Evolutionary conservation across 257 asterid genomes (phyloP).

Genomic region (Przewalskia tangutica): DNA sequence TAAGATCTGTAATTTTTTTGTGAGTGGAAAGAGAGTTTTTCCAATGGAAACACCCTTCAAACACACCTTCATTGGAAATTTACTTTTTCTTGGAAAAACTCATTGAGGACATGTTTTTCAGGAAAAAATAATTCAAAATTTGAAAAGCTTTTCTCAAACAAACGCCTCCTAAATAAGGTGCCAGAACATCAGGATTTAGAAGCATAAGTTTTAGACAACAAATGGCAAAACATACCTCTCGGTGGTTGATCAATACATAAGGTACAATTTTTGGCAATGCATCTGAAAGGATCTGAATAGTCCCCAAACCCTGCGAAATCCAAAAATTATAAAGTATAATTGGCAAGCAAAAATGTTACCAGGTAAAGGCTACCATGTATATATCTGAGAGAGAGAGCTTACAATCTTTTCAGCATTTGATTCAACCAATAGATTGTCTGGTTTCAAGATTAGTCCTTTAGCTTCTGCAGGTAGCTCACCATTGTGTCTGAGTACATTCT

Average conservation of each 20-base stretch:
- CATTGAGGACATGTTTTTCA: background rate
- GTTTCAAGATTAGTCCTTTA: conserved; percentile 26
- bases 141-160: background rate
- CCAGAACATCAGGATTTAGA: background rate
- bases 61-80: background rate
- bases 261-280: conserved; percentile 89
- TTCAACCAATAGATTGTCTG: conserved; percentile 39
- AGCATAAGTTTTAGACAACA: background rate
- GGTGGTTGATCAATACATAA: conserved; percentile 84
- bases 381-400: conserved; percentile 13
- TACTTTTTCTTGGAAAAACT: background rate
- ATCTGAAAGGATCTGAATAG: conserved; percentile 90
- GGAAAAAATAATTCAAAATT: background rate
- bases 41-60: background rate
- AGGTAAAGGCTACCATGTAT: background rate
- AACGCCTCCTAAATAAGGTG: background rate
- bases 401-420: conserved; percentile 56
- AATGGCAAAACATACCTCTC: conserved; percentile 55
- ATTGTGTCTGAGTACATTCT: conserved; percentile 21
- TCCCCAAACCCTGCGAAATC: conserved; percentile 57
- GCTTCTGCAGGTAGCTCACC: conserved; percentile 31
- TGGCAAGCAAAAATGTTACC: background rate
- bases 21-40: background rate
- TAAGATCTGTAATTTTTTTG: background rate
- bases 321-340: background rate